Conservation (phyloP, 2,329 filamentous ascomycete genomes). For the Colletotrichum orchidophilum region DNA sequence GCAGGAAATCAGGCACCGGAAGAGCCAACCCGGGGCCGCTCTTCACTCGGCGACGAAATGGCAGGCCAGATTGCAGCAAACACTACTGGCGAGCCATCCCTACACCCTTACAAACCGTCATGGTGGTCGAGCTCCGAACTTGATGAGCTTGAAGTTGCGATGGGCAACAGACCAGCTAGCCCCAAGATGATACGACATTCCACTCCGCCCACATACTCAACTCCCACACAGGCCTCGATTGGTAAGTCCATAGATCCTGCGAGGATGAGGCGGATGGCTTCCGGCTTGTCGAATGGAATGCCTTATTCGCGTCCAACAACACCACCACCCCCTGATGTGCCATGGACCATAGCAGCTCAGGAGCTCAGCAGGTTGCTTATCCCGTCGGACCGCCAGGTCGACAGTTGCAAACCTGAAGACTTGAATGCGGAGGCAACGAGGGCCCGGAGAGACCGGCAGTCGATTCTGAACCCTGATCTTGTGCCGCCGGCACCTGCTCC, state of each 20-base stretch:
- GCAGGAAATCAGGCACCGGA: slow-evolving; percentile 60
- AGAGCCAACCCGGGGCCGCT: slow-evolving; percentile 40
- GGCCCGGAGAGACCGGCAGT: slow-evolving; percentile 71
- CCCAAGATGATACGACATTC: slow-evolving; percentile 64
- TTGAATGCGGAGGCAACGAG: slow-evolving; percentile 75
- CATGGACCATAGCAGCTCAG: slow-evolving; percentile 85
- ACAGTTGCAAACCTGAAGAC: slow-evolving; percentile 81
- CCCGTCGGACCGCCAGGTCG: slow-evolving; percentile 77
- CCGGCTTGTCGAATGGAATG: slow-evolving; percentile 57
- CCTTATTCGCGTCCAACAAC: slow-evolving; percentile 59
- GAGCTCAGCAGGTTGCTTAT: slow-evolving; percentile 86
- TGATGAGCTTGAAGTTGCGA: slow-evolving; percentile 73
- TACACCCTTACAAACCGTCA: slow-evolving; percentile 67
- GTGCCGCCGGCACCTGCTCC: slow-evolving; percentile 41
- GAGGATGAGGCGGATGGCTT: slow-evolving; percentile 71
- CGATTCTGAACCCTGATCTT: slow-evolving; percentile 53
- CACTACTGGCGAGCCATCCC: slow-evolving; percentile 31
- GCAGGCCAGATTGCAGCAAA: slow-evolving; percentile 56
- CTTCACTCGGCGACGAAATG: slow-evolving; percentile 68
- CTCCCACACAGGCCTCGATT: slow-evolving; percentile 87
- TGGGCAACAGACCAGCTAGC: slow-evolving; percentile 59
- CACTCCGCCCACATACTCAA: slow-evolving; percentile 78
- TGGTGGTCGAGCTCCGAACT: slow-evolving; percentile 78
- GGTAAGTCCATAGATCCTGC: slow-evolving; percentile 79
- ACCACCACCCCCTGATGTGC: slow-evolving; percentile 81